A percentile compares a stretch with the other conserved stretches of the same genome.
phyloP scores from a whole-genome alignment of 805 yeast genomes.

The Yamadazyma phyllophila region DNA sequence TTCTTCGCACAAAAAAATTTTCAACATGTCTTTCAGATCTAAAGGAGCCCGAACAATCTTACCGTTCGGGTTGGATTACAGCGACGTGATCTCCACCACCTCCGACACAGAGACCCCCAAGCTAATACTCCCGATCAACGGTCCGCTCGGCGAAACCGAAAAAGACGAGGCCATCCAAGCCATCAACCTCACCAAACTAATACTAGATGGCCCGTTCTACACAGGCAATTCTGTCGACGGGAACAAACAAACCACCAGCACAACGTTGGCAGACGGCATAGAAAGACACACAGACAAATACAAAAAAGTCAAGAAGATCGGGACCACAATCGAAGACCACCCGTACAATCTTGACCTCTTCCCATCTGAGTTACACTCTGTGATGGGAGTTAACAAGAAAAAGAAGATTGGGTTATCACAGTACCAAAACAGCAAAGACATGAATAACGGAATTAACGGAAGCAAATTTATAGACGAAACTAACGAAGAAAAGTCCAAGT shows the following conservation, averaged over 20 bases:
- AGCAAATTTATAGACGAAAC: slow-evolving; percentile 12
- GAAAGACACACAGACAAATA: slow-evolving; percentile 81
- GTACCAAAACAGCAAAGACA: slow-evolving; percentile 33
- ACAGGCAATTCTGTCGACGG: slow-evolving; percentile 50
- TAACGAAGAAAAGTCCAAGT: slow-evolving; percentile 39
- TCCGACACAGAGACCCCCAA: slow-evolving; percentile 39
- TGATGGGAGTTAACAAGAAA: slow-evolving; percentile 63
- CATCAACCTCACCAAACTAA: slow-evolving; percentile 49
- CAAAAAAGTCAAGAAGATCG: slow-evolving; percentile 64
- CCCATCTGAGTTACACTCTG: slow-evolving; percentile 73
- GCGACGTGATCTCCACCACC: slow-evolving; percentile 47
- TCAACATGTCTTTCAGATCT: slow-evolving; percentile 12
- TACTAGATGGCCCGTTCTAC: slow-evolving; percentile 65
- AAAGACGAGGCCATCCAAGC: slow-evolving; percentile 52
- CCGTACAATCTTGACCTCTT: slow-evolving; percentile 70
- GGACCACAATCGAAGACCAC: slow-evolving; percentile 72
- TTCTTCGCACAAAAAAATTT: slow-evolving; percentile 3
- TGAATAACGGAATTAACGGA: slow-evolving; percentile 11
- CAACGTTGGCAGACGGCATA: slow-evolving; percentile 55
- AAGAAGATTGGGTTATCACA: slow-evolving; percentile 44
- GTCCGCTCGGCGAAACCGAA: slow-evolving; percentile 52
- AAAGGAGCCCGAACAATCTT: slow-evolving; percentile 35
- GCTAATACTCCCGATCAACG: slow-evolving; percentile 63
- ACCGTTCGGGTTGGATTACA: slow-evolving; percentile 73
- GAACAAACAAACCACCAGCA: slow-evolving; percentile 12